phyloP scores from a whole-genome alignment of 164 flowering plant genomes.

The Magnolia officinalis region DNA sequence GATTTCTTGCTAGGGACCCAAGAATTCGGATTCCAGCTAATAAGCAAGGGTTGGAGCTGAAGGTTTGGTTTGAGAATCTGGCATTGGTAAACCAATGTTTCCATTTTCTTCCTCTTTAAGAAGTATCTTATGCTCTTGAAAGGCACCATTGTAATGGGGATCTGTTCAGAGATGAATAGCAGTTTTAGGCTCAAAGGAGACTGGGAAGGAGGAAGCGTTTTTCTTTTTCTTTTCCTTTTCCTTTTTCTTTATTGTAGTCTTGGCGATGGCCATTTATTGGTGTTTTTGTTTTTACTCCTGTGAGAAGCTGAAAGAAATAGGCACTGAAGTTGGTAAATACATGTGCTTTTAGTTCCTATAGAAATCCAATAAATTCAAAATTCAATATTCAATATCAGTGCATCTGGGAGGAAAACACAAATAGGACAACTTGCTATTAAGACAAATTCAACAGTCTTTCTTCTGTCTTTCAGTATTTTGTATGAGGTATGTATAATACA shows the following conservation, averaged over 20 bases:
- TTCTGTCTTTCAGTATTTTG: too few species aligned
- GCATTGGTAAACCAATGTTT: slow-evolving; percentile 8
- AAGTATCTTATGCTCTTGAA: background rate
- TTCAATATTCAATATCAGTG: too few species aligned
- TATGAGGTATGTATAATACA: too few species aligned
- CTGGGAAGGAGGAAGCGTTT: background rate
- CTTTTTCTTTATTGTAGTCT: background rate
- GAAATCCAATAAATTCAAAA: too few species aligned
- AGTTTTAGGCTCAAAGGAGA: background rate
- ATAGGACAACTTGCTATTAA: too few species aligned
- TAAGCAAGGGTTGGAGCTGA: slow-evolving; percentile 8
- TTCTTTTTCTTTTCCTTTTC: background rate
- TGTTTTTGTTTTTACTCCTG: background rate
- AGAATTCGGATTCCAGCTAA: slow-evolving; percentile 13
- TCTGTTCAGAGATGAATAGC: background rate
- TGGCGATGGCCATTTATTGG: background rate
- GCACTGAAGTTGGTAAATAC: too few species aligned
- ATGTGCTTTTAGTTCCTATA: too few species aligned
- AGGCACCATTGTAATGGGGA: background rate
- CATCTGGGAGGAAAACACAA: too few species aligned
- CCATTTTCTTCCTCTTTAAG: slow-evolving; percentile 1
- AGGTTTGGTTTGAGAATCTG: background rate
- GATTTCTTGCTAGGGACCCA: slow-evolving; percentile 10
- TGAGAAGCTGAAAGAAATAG: background rate
- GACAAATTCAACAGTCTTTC: too few species aligned